These are phyloP conservation scores for Eucalyptus victrix DNA, from an alignment of 345 rosid species.

Conservation along the genomic window DNA sequence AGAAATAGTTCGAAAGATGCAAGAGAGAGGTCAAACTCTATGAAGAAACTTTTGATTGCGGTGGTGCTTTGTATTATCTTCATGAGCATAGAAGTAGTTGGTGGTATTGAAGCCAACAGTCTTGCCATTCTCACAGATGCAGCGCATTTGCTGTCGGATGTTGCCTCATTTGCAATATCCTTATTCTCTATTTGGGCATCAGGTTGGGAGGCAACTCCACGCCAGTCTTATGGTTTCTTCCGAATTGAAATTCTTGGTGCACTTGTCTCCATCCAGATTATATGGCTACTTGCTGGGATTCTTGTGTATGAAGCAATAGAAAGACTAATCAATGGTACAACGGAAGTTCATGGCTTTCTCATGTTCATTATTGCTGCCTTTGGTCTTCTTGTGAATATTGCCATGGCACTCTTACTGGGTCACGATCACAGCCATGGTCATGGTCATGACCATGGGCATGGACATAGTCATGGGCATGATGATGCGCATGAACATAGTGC, in stretches of 20 bases:
- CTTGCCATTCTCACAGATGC: constrained; percentile 69
- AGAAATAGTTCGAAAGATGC: constrained; percentile 40
- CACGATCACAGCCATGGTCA: constrained; percentile 50
- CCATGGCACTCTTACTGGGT: constrained; percentile 59
- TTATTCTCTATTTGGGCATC: constrained; percentile 69
- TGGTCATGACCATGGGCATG: constrained; percentile 1
- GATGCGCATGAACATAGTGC: not conserved
- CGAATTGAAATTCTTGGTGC: constrained; percentile 72
- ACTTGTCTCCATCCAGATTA: constrained; percentile 62
- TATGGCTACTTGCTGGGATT: constrained; percentile 76
- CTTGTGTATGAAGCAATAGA: constrained; percentile 61
- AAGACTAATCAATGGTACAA: constrained; percentile 34
- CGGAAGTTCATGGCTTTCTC: constrained; percentile 53
- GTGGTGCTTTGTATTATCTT: constrained; percentile 47
- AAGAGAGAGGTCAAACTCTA: constrained; percentile 41
- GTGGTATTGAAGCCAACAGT: constrained; percentile 74
- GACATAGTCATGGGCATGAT: constrained; percentile 22
- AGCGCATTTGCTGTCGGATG: constrained; percentile 64
- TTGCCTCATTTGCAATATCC: constrained; percentile 73
- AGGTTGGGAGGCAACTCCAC: constrained; percentile 70
- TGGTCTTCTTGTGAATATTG: constrained; percentile 50
- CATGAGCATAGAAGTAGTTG: constrained; percentile 62
- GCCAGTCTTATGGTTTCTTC: constrained; percentile 63
- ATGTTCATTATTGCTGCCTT: constrained; percentile 66
- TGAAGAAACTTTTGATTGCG: constrained; percentile 46